These are phyloP conservation scores for Agapanthus africanus DNA, from an alignment of 106 monocot species.

Conservation along the genomic window DNA sequence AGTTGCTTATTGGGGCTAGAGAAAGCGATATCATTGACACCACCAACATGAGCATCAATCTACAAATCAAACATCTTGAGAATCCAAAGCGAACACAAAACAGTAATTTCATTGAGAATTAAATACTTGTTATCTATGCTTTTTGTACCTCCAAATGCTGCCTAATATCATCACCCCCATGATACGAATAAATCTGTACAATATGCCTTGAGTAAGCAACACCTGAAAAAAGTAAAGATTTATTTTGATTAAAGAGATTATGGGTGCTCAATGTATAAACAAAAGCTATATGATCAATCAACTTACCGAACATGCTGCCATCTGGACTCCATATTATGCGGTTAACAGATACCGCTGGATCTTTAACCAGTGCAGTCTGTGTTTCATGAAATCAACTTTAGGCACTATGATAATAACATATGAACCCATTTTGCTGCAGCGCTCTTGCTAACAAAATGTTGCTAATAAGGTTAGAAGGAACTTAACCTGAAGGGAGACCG, in stretches of 20 bases:
- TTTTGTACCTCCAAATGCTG: slow-evolving; percentile 73
- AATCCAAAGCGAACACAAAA: slow-evolving; percentile 11
- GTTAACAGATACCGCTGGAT: slow-evolving; percentile 62
- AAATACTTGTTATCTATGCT: not conserved
- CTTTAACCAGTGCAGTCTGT: slow-evolving; percentile 64
- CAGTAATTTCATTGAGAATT: not conserved
- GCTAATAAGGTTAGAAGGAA: not conserved
- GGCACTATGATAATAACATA: too few relatives aligned
- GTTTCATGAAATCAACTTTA: slow-evolving; percentile 5
- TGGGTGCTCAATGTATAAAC: slow-evolving; percentile 17
- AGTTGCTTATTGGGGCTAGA: slow-evolving; percentile 79
- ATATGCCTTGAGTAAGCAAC: slow-evolving; percentile 74
- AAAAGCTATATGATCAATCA: not conserved
- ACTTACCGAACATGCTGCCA: slow-evolving; percentile 65
- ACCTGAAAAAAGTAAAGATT: not conserved
- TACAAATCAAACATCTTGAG: slow-evolving; percentile 14
- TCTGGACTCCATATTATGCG: slow-evolving; percentile 74
- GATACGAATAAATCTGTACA: slow-evolving; percentile 76
- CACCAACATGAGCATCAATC: slow-evolving; percentile 95
- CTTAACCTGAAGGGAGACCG: slow-evolving; percentile 48
- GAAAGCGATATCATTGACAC: slow-evolving; percentile 94
- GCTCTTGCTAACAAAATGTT: not conserved
- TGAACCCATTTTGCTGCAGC: too few relatives aligned
- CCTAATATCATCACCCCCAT: slow-evolving; percentile 70
- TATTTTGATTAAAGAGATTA: not conserved